phyloP scores from a whole-genome alignment of 2,329 filamentous ascomycete species.

The Cytospora leucostoma region DNA sequence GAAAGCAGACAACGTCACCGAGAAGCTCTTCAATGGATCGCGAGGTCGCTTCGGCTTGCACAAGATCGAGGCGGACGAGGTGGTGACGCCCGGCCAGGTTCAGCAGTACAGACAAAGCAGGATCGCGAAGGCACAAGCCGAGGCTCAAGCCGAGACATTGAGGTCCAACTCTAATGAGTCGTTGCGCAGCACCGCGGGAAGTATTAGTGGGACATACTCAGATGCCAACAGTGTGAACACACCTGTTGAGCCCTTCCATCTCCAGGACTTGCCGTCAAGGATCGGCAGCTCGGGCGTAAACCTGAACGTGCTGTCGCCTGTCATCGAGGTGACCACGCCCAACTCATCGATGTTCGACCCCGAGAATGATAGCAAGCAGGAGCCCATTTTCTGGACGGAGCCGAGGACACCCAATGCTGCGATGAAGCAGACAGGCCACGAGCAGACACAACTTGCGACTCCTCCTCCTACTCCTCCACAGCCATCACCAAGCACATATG shows the following conservation, averaged over 20 bases:
- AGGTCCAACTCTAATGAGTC: slow-evolving; percentile 36
- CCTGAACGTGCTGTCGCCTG: slow-evolving; percentile 34
- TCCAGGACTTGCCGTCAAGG: slow-evolving; percentile 48
- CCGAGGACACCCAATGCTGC: slow-evolving; percentile 19
- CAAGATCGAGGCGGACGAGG: slow-evolving; percentile 59
- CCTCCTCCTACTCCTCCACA: slow-evolving; percentile 21
- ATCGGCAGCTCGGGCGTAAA: slow-evolving; percentile 44
- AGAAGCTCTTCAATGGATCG: slow-evolving; percentile 53
- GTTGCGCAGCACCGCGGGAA: slow-evolving; percentile 36
- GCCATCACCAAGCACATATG: slow-evolving; percentile 4
- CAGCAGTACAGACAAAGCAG: slow-evolving; percentile 48
- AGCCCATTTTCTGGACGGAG: neutral
- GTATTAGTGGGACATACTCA: slow-evolving; percentile 13
- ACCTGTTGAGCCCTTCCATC: slow-evolving; percentile 52
- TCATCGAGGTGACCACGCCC: slow-evolving; percentile 35
- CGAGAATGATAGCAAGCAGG: slow-evolving; percentile 28
- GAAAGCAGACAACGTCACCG: slow-evolving; percentile 55
- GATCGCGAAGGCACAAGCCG: slow-evolving; percentile 37
- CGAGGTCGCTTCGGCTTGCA: slow-evolving; percentile 34
- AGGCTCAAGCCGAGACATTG: slow-evolving; percentile 30
- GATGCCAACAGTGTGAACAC: slow-evolving; percentile 34
- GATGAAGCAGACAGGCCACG: slow-evolving; percentile 21
- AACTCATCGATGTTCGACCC: slow-evolving; percentile 31
- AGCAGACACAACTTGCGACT: slow-evolving; percentile 24
- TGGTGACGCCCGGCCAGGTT: slow-evolving; percentile 55